These are phyloP conservation scores for Ophiostoma australiae DNA, from an alignment of 2,329 filamentous ascomycete species.

Conservation along the genomic window DNA sequence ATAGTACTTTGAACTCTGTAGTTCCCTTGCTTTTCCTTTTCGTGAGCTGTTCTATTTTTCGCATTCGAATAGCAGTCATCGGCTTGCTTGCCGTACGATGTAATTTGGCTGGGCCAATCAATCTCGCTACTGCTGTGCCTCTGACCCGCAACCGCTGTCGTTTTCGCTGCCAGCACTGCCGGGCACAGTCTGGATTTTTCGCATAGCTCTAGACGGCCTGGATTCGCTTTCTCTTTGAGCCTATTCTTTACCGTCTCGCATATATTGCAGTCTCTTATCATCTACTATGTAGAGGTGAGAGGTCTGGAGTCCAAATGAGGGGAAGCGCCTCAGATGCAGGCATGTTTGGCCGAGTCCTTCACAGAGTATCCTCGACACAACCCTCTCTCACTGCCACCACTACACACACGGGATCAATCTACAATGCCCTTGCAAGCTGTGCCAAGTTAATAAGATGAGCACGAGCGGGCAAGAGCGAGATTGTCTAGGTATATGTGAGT, in stretches of 20 bases:
- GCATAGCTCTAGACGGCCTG: not conserved
- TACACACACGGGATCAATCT: not conserved
- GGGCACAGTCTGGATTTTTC: not conserved
- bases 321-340: not conserved
- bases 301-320: not conserved
- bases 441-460: not conserved
- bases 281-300: not conserved
- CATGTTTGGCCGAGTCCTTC: not conserved
- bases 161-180: not conserved
- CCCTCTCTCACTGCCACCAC: not conserved
- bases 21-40: not conserved
- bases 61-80: not conserved
- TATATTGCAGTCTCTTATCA: not conserved
- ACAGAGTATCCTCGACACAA: not conserved
- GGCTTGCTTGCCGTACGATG: not conserved
- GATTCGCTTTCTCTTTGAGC: not conserved
- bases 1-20: not conserved
- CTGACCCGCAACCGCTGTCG: not conserved
- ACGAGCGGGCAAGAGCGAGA: not conserved
- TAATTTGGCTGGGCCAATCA: not conserved
- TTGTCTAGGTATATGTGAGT: not conserved
- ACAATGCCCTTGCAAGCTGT: not conserved
- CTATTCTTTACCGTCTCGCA: not conserved
- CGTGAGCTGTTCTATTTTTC: not conserved
- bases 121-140: conserved; percentile 3